Evolutionary conservation across 257 asterid genomes (phyloP).

Genomic region (Lycium ferocissimum): DNA sequence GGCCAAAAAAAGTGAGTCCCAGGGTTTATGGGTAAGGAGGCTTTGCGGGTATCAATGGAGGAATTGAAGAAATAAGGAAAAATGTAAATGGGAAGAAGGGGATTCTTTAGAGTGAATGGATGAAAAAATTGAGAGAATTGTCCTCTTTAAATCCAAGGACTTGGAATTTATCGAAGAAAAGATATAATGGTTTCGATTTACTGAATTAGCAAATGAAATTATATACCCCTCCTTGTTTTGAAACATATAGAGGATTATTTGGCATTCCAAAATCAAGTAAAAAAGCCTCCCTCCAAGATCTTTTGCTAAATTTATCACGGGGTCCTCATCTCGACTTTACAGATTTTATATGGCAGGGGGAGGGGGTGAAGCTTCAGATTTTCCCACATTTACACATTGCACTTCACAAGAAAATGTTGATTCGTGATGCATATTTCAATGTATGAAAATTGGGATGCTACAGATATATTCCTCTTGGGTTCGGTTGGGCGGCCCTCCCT

Average conservation of each 20-base stretch:
- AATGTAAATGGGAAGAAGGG: not conserved
- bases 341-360: too few relatives aligned
- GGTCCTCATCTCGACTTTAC: not conserved
- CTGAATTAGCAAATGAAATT: not conserved
- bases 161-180: not conserved
- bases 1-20: not conserved
- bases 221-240: slow-evolving; percentile 23
- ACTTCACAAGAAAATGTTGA: slow-evolving; percentile 5
- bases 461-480: not conserved
- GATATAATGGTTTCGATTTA: not conserved
- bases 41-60: slow-evolving; percentile 19
- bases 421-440: slow-evolving; percentile 5
- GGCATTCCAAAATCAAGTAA: slow-evolving; percentile 26
- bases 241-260: not conserved
- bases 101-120: not conserved
- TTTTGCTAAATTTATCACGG: slow-evolving; percentile 18
- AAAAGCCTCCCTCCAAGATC: not conserved
- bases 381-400: not conserved
- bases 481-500: not conserved
- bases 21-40: not conserved
- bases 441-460: not conserved
- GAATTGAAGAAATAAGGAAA: not conserved
- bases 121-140: not conserved
- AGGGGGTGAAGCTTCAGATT: not conserved
- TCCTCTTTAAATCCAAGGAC: not conserved